These are phyloP conservation scores for Diaporthe humulicola DNA, from an alignment of 2,329 filamentous ascomycete genomes.

Conservation along the genomic window DNA sequence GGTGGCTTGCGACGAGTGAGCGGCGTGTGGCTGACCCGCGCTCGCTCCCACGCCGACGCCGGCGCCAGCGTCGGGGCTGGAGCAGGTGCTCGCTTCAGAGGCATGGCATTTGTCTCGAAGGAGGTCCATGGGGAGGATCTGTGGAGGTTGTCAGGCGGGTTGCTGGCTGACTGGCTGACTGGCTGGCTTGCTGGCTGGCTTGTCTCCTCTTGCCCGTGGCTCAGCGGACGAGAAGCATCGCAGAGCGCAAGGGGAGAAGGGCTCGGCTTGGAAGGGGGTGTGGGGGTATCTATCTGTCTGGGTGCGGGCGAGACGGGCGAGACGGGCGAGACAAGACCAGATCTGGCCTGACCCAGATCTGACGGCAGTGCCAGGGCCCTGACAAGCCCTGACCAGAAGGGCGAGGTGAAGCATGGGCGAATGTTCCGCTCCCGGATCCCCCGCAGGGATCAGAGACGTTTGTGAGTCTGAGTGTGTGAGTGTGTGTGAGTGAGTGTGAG, in stretches of 20 bases:
- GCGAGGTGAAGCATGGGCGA: constrained; percentile 17
- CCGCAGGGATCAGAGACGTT: constrained; percentile 14
- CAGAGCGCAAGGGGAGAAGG: background rate
- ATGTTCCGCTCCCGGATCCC: constrained; percentile 28
- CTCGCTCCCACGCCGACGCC: background rate
- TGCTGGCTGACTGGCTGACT: constrained; percentile 13
- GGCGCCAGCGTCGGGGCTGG: constrained; percentile 40
- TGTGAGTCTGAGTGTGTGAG: constrained; percentile 21
- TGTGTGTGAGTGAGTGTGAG: too few relatives aligned
- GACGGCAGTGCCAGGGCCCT: background rate
- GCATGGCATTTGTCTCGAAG: constrained; percentile 33
- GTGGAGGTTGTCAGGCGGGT: constrained; percentile 15
- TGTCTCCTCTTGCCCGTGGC: constrained; percentile 27
- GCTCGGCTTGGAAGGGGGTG: background rate
- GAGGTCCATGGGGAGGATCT: constrained; percentile 13
- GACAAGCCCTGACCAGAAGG: constrained; percentile 3
- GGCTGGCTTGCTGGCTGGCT: constrained; percentile 27
- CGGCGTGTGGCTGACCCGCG: constrained; percentile 30
- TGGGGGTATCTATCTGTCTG: constrained; percentile 26
- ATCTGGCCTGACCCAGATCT: constrained; percentile 16
- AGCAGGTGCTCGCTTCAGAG: constrained; percentile 39
- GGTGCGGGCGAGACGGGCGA: background rate
- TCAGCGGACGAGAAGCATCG: constrained; percentile 30
- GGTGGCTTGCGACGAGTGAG: constrained; percentile 35
- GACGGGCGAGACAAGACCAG: constrained; percentile 15